Conservation (phyloP, 148 eudicot genomes). For the Rhododendron williamsianum region DNA sequence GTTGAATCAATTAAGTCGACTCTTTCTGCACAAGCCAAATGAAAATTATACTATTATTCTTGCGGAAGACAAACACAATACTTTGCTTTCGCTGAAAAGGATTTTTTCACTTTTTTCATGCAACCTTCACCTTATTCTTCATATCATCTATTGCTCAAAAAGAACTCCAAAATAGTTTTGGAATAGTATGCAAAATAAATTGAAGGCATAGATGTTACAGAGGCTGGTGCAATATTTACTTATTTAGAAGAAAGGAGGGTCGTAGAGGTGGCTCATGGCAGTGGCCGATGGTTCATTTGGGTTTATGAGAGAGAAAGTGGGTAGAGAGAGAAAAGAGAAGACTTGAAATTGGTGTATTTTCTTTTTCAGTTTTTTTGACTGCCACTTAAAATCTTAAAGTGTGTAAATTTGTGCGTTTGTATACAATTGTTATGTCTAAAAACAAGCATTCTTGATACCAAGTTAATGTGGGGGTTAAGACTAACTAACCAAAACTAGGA, state of each 20-base stretch:
- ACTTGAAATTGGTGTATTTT: not conserved
- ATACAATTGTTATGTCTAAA: not conserved
- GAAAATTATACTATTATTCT: too few relatives aligned
- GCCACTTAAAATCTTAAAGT: too few relatives aligned
- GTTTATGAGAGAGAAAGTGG: not conserved
- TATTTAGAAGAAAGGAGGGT: not conserved
- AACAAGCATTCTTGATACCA: not conserved
- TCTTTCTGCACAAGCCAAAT: not conserved
- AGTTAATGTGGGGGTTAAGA: not conserved
- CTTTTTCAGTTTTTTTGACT: not conserved
- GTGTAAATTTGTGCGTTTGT: not conserved
- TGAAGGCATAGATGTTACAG: not conserved
- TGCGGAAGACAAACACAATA: not conserved
- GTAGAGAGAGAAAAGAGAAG: not conserved
- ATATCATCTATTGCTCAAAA: not conserved
- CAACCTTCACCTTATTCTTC: not conserved
- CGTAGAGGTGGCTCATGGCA: not conserved
- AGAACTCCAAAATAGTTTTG: not conserved
- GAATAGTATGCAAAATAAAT: too few relatives aligned
- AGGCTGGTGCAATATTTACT: not conserved
- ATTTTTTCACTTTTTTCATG: not conserved
- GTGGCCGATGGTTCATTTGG: not conserved
- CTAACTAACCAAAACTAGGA: not conserved
- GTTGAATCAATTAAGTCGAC: not conserved
- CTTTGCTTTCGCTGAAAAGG: not conserved